These are phyloP conservation scores for Cordyceps cicadae DNA, from an alignment of 2,329 filamentous ascomycete species.

Conservation along the genomic window DNA sequence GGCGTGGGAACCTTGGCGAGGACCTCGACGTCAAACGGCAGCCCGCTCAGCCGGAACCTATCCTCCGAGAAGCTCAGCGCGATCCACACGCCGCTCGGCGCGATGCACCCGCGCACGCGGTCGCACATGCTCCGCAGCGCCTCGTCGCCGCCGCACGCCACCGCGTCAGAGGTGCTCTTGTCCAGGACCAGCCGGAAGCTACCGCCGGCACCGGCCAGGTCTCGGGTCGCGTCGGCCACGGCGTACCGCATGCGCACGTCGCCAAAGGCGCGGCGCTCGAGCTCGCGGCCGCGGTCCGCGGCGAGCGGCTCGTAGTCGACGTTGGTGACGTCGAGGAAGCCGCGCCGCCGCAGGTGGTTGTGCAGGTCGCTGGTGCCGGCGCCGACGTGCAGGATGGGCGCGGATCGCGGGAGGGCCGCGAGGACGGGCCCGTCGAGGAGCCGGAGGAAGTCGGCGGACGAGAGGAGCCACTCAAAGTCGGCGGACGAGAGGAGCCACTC, in stretches of 20 bases:
- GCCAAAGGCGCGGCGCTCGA: slow-evolving; percentile 34
- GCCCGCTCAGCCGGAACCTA: slow-evolving; percentile 29
- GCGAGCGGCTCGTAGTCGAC: slow-evolving; percentile 43
- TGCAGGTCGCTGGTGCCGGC: slow-evolving; percentile 43
- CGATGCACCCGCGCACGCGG: slow-evolving; percentile 27
- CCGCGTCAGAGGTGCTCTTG: slow-evolving; percentile 41
- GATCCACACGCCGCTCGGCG: slow-evolving; percentile 34
- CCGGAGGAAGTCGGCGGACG: slow-evolving; percentile 33
- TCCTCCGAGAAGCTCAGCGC: slow-evolving; percentile 38
- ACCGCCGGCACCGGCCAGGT: slow-evolving; percentile 5
- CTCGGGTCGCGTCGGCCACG: slow-evolving; percentile 36
- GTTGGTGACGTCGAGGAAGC: slow-evolving; percentile 37
- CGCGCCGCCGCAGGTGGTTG: slow-evolving; percentile 34
- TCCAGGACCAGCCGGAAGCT: slow-evolving; percentile 38
- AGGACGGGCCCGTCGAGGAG: slow-evolving; percentile 31
- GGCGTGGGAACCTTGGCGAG: slow-evolving; percentile 34
- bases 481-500: slow-evolving; percentile 39
- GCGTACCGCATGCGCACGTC: slow-evolving; percentile 35
- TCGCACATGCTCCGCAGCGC: slow-evolving; percentile 31
- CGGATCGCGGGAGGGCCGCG: slow-evolving; percentile 16
- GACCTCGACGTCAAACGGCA: slow-evolving; percentile 35
- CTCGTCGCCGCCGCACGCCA: slow-evolving; percentile 36
- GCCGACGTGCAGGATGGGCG: slow-evolving; percentile 37
- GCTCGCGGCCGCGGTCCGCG: slow-evolving; percentile 31
- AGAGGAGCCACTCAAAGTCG: slow-evolving; percentile 40